Base-by-base conservation (phyloP, 2,329 filamentous ascomycete genomes). In the Apiospora malaysiana region DNA sequence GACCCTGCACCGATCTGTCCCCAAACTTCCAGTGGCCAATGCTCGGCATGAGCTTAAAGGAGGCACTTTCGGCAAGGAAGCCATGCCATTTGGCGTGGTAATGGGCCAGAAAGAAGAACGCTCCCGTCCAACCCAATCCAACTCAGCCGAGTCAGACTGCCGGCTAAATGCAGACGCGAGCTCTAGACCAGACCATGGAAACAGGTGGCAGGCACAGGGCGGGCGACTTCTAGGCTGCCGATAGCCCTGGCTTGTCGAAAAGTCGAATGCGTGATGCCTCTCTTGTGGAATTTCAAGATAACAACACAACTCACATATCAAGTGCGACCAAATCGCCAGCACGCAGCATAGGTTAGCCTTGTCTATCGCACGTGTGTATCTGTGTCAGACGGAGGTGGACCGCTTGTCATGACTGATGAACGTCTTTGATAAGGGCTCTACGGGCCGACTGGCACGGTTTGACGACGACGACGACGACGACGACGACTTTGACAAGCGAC, bases 61-160 rank as follows among this genome's bases (percentile, higher is more conserved):
- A 63, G 56, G 21, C 56, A 63, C 32, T 40, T 23, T 63, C 27
- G 56, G 56, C 56, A 40, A 63, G 56, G 56, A 63, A 63, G 56
- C 56, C 56, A 40, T 63, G 56, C 12, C 42, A 14, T 42, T 32
- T 32, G 32, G 51, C 51, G 56, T 63, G 56, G 56, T 63, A 40
- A 40, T 40, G 56, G 56, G 9, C 56, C 27, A 37, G 12, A n/a
- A n/a, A 16, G 16, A 45, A 18, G 1, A 45, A 63, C 40, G 32
- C 56, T 63, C 56, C 56, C 56, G 56, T 32, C 56, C 56, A 63
- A 63, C 27, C 56, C 56, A 63, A 63, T 63, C 56, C 16, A 47
- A 68, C 66, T 8, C 66, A 68, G 66, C 66, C 66, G 66, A 68
- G 66, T 68, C 66, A 68, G 43, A 47, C 43, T 47, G 66, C 66